A percentile compares a stretch with the other conserved stretches of the same genome.
Evolutionary conservation across 352 stramenopile genomes (phyloP).

Genomic region (Globisporangium okanoganense): DNA sequence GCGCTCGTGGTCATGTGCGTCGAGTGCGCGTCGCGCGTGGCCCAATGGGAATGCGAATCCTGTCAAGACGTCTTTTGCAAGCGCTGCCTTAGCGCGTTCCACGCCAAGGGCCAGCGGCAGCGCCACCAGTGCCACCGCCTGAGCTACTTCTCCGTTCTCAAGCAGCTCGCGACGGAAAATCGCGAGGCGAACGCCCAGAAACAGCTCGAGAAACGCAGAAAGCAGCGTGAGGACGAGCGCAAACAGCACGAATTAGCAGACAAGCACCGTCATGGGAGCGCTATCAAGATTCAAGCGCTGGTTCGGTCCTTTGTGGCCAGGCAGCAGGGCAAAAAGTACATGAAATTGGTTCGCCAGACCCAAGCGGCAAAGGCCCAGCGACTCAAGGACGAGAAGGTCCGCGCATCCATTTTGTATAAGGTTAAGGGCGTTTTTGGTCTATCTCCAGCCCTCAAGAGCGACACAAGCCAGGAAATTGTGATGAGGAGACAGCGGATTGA

Average conservation of each 20-base stretch:
- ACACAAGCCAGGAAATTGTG: constrained; percentile 49
- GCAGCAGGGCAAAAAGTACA: constrained; percentile 38
- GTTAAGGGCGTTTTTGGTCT: constrained; percentile 35
- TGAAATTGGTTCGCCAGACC: constrained; percentile 47
- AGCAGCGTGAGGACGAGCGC: constrained; percentile 23
- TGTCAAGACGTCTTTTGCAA: constrained; percentile 72
- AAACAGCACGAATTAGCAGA: constrained; percentile 17
- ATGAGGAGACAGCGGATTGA: constrained; percentile 28
- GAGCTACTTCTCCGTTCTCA: constrained; percentile 66
- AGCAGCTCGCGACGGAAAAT: constrained; percentile 40
- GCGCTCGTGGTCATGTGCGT: constrained; percentile 61
- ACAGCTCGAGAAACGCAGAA: constrained; percentile 24
- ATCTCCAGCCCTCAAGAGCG: constrained; percentile 40
- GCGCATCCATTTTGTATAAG: constrained; percentile 36
- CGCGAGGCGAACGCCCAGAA: constrained; percentile 30
- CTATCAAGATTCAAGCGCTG: constrained; percentile 39
- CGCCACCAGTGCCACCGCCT: constrained; percentile 49
- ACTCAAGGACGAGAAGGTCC: constrained; percentile 35
- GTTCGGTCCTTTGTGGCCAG: constrained; percentile 31
- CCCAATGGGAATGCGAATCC: constrained; percentile 61
- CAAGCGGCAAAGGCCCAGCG: constrained; percentile 36
- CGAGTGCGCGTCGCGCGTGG: constrained; percentile 49
- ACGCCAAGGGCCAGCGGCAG: constrained; percentile 57
- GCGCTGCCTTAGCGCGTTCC: constrained; percentile 46
- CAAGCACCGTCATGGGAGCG: constrained; percentile 22